These are phyloP conservation scores for Ustilago lituana DNA, from an alignment of 1,284 basidiomycete species.

Conservation along the genomic window DNA sequence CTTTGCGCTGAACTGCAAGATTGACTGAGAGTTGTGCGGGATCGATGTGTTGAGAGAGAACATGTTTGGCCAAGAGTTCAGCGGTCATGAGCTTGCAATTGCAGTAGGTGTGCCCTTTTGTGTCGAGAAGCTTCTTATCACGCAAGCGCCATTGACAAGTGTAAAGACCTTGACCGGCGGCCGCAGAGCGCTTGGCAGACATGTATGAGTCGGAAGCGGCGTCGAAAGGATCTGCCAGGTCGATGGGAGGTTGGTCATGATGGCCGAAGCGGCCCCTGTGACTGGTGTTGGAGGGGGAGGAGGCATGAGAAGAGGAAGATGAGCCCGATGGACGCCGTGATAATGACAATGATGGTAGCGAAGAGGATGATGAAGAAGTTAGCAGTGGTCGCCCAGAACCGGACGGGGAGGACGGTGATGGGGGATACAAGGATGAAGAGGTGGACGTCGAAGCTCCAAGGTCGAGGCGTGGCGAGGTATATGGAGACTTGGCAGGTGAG, in stretches of 20 bases:
- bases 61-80: slow-evolving; percentile 27
- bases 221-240: slow-evolving; percentile 25
- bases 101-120: slow-evolving; percentile 17
- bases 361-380: background rate
- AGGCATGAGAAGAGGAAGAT: slow-evolving; percentile 9
- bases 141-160: slow-evolving; percentile 23
- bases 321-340: background rate
- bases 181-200: slow-evolving; percentile 8
- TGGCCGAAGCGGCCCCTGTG: slow-evolving; percentile 4
- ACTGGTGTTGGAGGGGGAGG: background rate
- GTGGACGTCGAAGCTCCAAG: background rate
- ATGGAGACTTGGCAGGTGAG: slow-evolving; percentile 8
- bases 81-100: slow-evolving; percentile 22
- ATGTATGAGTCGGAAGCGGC: slow-evolving; percentile 8
- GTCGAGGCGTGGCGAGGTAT: background rate
- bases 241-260: slow-evolving; percentile 7
- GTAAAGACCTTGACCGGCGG: slow-evolving; percentile 6
- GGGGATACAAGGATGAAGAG: background rate
- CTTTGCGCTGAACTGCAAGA: background rate
- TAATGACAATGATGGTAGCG: slow-evolving; percentile 3
- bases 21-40: background rate
- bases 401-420: background rate
- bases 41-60: slow-evolving; percentile 10
- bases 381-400: background rate
- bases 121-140: slow-evolving; percentile 27